phyloP scores from a whole-genome alignment of 139 green algal species.

The Mesostigma viride region DNA sequence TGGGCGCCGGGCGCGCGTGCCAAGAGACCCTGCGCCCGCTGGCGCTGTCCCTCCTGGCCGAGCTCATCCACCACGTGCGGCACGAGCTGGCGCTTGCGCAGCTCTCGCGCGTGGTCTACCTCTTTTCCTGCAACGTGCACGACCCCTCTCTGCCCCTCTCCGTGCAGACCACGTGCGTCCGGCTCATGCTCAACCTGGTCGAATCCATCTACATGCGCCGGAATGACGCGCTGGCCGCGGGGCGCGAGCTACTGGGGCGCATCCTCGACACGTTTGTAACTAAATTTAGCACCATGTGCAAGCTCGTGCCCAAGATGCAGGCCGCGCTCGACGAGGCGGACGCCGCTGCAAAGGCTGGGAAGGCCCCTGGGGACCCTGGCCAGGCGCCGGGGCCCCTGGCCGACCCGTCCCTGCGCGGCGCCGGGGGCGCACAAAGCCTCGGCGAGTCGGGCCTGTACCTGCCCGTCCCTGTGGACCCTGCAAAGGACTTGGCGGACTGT shows the following conservation, averaged over 20 bases:
- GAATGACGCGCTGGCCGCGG: constrained; percentile 12
- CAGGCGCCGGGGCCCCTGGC: too few species aligned
- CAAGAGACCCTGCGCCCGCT: constrained; percentile 61
- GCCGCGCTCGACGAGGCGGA: too few species aligned
- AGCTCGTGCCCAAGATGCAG: constrained; percentile 28
- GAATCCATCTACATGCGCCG: constrained; percentile 57
- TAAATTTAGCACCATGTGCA: constrained; percentile 49
- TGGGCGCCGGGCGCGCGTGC: constrained; percentile 54
- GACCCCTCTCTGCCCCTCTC: constrained; percentile 43
- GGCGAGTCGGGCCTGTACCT: too few species aligned
- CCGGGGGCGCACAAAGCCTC: too few species aligned
- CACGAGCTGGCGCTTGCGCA: constrained; percentile 47
- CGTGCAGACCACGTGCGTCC: constrained; percentile 65
- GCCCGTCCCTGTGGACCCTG: constrained; percentile 34
- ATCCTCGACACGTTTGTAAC: constrained; percentile 72
- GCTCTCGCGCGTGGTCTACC: constrained; percentile 48
- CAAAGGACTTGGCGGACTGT: constrained; percentile 59
- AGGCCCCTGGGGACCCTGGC: too few species aligned
- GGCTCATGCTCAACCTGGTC: constrained; percentile 77
- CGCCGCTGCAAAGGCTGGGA: too few species aligned
- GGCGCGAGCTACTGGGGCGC: constrained; percentile 25
- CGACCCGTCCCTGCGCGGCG: too few species aligned
- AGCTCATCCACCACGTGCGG: constrained; percentile 63
- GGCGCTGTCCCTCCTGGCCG: constrained; percentile 64
- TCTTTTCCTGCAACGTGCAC: constrained; percentile 58